A percentile compares a stretch with the other conserved stretches of the same genome.
Evolutionary conservation across 2,329 filamentous ascomycete species (phyloP).

Genomic region (Cladosporium velox): DNA sequence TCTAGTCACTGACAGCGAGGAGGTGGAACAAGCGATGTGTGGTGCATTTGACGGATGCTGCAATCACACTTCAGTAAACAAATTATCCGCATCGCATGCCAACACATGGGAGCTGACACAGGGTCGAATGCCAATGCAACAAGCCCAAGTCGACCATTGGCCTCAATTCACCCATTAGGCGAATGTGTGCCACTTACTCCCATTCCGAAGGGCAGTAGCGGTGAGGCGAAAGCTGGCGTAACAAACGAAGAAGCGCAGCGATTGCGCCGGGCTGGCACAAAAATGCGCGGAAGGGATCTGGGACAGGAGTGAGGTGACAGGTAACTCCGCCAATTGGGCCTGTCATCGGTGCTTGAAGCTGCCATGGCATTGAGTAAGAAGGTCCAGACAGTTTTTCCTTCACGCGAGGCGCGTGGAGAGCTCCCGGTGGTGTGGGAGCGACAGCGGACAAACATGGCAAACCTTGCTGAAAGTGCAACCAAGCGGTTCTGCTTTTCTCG

Average conservation of each 20-base stretch:
- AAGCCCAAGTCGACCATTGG: not conserved
- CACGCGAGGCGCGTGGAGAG: conserved; percentile 7
- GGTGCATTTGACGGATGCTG: not conserved
- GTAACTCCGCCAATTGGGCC: not conserved
- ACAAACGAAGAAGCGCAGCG: not conserved
- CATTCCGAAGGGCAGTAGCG: conserved; percentile 16
- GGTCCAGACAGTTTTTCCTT: not conserved
- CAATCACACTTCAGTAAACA: conserved; percentile 1
- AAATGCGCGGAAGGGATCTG: not conserved
- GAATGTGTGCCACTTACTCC: conserved; percentile 8
- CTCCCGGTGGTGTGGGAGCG: conserved; percentile 15
- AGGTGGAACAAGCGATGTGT: not conserved
- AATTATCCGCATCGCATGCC: not conserved
- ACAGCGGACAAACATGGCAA: conserved; percentile 11
- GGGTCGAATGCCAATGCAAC: not conserved
- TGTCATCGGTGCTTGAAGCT: not conserved
- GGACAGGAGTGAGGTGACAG: not conserved
- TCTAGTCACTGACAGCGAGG: not conserved
- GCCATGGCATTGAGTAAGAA: not conserved
- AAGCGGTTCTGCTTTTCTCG: not conserved
- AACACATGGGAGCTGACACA: not conserved
- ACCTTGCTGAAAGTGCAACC: conserved; percentile 7
- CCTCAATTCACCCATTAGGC: not conserved
- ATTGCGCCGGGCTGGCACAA: not conserved
- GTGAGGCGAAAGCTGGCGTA: not conserved